Conservation (phyloP, 352 stramenopile genomes). For the Globisporangium paroecandrum region DNA sequence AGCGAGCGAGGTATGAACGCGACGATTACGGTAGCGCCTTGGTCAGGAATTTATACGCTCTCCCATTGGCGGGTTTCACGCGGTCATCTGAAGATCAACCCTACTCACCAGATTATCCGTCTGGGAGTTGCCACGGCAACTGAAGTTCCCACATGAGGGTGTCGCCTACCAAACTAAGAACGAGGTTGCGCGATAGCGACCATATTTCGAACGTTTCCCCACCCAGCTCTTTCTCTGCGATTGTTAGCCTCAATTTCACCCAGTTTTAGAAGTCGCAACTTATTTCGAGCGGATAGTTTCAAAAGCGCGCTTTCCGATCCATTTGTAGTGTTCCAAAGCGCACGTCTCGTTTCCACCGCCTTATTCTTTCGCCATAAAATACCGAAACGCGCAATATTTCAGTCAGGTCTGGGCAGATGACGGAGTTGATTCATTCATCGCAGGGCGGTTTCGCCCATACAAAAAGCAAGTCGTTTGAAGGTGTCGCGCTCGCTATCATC, state of each 20-base stretch:
- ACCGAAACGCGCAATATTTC: background rate
- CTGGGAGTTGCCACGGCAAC: background rate
- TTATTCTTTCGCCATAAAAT: background rate
- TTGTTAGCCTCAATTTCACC: background rate
- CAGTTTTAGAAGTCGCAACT: constrained; percentile 1
- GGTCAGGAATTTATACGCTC: background rate
- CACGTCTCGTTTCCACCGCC: background rate
- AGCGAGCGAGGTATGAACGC: too few relatives aligned
- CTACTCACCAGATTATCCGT: background rate
- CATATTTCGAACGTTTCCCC: background rate
- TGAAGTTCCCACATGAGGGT: constrained; percentile 5
- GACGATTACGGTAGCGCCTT: background rate
- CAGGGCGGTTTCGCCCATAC: background rate
- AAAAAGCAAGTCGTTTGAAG: background rate
- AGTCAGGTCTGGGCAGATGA: background rate
- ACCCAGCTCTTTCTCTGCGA: background rate
- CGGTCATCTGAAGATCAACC: constrained; percentile 2
- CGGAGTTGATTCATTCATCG: background rate
- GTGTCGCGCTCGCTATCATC: constrained; percentile 1
- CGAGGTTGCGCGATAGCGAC: background rate
- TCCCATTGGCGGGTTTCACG: background rate
- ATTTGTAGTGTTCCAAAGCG: background rate
- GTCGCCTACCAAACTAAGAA: background rate
- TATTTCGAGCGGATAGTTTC: background rate
- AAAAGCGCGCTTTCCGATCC: background rate